Evolutionary conservation across 441 rosid species (phyloP), one percentile per base, ranked within the genome.

Genomic region (Brassica hybrid): DNA sequence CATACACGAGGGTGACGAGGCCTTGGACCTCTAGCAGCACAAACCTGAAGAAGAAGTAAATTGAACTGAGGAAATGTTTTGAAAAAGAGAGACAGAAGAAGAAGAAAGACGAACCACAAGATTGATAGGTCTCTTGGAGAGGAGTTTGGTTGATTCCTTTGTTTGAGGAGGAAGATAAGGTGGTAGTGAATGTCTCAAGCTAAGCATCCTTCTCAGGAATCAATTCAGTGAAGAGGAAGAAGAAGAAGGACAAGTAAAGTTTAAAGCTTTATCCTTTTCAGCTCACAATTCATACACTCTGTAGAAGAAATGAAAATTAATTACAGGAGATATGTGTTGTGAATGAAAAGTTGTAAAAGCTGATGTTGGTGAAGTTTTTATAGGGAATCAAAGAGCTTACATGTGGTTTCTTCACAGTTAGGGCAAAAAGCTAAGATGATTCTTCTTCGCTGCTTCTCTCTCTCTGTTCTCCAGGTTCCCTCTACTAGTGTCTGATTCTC

Each of bases 1-100:
- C 97, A 96, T 38, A 96, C 98, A 75, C 97, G 90, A 70, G 96
- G 99, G 77, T 83, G 83, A 57, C 99, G 86, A 30, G 97, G 99
- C 30, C 98, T 85, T 13, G 99, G 99, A 82, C 98, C 99, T 89
- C 87, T 93, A 0, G 92, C 88, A 18, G 88, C 94, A 75, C 97
- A 91, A 65, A 91, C 90, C 99, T 96, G 77, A 52, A 52, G 23
- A 45, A 3, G n/a, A 23, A 23, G 27, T 23, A 23, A 23, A 23
- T 23, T 23, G 1, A 23, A 23, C 3, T 23, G n/a, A n/a, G n/a
- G n/a, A n/a, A n/a, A n/a, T n/a, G n/a, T n/a, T n/a, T n/a, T n/a
- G n/a, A n/a, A n/a, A n/a, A n/a, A n/a, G n/a, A n/a, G n/a, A n/a
- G n/a, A n/a, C n/a, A n/a, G n/a, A n/a, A n/a, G n/a, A n/a, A n/a